Evolutionary conservation across 768 basidiomycete genomes (phyloP).

Genomic region (Amanita muscaria): DNA sequence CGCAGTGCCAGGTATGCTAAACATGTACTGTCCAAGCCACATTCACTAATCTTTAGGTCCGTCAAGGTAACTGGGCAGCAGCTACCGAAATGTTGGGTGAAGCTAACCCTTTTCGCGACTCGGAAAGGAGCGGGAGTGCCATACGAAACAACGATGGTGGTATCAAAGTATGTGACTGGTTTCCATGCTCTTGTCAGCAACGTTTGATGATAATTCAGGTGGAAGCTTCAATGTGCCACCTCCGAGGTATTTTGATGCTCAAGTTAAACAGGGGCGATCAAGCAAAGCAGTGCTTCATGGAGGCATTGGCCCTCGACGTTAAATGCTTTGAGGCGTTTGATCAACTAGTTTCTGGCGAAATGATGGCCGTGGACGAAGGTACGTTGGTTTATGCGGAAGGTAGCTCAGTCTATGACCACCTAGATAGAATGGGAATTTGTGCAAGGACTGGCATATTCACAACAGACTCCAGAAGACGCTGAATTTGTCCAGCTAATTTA

Average conservation of each 20-base stretch:
- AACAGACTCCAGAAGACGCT: conserved; percentile 82
- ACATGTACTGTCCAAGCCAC: conserved; percentile 1
- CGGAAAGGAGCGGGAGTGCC: conserved; percentile 60
- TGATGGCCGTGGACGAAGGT: conserved; percentile 97
- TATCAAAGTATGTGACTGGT: conserved; percentile 63
- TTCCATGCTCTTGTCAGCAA: not conserved
- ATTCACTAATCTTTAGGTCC: conserved; percentile 34
- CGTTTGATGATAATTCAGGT: conserved; percentile 40
- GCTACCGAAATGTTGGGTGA: conserved; percentile 92
- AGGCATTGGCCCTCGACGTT: conserved; percentile 88
- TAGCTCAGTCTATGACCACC: not conserved
- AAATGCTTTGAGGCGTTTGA: conserved; percentile 97
- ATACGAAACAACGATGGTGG: conserved; percentile 84
- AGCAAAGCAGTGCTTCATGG: conserved; percentile 94
- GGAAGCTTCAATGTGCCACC: conserved; percentile 94
- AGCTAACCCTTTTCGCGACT: conserved; percentile 77
- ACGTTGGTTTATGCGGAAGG: conserved; percentile 8
- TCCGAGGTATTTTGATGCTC: conserved; percentile 89
- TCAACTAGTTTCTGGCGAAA: conserved; percentile 82
- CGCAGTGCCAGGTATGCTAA: conserved; percentile 75
- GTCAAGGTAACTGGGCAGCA: conserved; percentile 88
- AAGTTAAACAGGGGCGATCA: conserved; percentile 85
- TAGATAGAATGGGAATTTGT: conserved; percentile 91
- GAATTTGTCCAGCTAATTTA: conserved; percentile 92
- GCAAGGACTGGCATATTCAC: conserved; percentile 68